phyloP scores from a whole-genome alignment of 805 yeast genomes.

The Spathaspora girioi region DNA sequence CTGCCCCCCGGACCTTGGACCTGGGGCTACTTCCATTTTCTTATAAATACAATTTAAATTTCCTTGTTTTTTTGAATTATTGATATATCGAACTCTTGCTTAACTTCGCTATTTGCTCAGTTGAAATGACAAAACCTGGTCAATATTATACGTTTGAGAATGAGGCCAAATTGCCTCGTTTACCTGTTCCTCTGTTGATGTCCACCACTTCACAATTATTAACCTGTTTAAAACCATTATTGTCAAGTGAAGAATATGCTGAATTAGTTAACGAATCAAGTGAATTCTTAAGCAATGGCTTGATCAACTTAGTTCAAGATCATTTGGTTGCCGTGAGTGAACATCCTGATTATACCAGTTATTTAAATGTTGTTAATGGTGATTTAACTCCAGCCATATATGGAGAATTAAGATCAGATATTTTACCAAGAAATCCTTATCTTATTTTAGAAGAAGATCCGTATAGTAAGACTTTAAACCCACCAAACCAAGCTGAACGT shows the following conservation, averaged over 20 bases:
- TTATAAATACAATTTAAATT: too few relatives aligned
- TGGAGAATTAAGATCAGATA: constrained; percentile 61
- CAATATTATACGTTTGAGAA: constrained; percentile 28
- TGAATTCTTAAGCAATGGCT: constrained; percentile 40
- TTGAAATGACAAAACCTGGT: not conserved
- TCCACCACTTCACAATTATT: constrained; percentile 52
- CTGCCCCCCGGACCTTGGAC: not conserved
- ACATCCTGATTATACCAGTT: constrained; percentile 39
- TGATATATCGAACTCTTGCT: too few relatives aligned
- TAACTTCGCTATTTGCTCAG: too few relatives aligned
- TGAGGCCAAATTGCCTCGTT: constrained; percentile 46
- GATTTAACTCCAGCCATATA: constrained; percentile 54
- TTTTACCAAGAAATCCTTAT: constrained; percentile 75
- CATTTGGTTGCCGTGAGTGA: constrained; percentile 49
- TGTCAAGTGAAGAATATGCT: constrained; percentile 48
- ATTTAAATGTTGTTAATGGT: constrained; percentile 52
- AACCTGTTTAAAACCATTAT: constrained; percentile 56
- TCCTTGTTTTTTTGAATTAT: too few relatives aligned
- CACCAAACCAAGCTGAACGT: constrained; percentile 64
- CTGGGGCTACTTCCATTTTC: too few relatives aligned
- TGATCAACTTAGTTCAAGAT: constrained; percentile 46
- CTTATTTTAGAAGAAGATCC: constrained; percentile 75
- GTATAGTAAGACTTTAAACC: constrained; percentile 46
- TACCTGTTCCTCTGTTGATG: constrained; percentile 60
- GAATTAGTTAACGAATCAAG: constrained; percentile 42